Conservation (phyloP, 1,139 yeast species). For the Diutina pseudorugosa region DNA sequence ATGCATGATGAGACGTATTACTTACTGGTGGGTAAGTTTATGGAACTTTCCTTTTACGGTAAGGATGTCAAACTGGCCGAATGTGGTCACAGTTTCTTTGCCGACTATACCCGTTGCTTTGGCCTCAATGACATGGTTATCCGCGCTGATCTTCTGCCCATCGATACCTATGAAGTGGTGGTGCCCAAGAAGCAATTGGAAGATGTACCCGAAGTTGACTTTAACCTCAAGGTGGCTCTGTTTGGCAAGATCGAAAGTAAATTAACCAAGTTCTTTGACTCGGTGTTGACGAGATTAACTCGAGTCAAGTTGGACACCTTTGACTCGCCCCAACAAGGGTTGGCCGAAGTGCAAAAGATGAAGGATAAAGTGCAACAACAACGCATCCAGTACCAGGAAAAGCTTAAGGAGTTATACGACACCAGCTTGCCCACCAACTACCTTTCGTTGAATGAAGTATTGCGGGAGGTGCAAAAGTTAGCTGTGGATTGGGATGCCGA, state of each 20-base stretch:
- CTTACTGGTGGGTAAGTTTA: conserved; percentile 83
- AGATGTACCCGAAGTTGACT: conserved; percentile 66
- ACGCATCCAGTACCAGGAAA: conserved; percentile 26
- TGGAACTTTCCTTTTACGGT: conserved; percentile 82
- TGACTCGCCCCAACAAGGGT: conserved; percentile 64
- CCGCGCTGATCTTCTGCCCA: conserved; percentile 60
- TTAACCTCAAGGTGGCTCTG: conserved; percentile 54
- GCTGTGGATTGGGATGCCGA: conserved; percentile 86
- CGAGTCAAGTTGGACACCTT: conserved; percentile 75
- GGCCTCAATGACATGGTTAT: conserved; percentile 74
- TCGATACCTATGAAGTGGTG: conserved; percentile 66
- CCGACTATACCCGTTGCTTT: conserved; percentile 74
- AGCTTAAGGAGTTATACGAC: conserved; percentile 42
- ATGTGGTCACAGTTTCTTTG: conserved; percentile 72
- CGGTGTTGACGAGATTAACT: conserved; percentile 58
- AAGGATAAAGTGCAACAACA: conserved; percentile 44
- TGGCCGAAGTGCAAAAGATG: conserved; percentile 43
- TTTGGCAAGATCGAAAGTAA: conserved; percentile 43
- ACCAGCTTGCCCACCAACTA: conserved; percentile 52
- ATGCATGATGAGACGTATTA: conserved; percentile 87
- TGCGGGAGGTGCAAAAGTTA: conserved; percentile 64
- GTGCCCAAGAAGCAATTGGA: conserved; percentile 64
- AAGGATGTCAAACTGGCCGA: conserved; percentile 24
- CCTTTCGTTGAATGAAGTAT: conserved; percentile 54
- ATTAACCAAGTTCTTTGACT: conserved; percentile 51